Percentiles rank a stretch among this genome's conserved stretches.
Conservation (phyloP, 768 basidiomycete species). For the Hygrocybe coccinea region DNA sequence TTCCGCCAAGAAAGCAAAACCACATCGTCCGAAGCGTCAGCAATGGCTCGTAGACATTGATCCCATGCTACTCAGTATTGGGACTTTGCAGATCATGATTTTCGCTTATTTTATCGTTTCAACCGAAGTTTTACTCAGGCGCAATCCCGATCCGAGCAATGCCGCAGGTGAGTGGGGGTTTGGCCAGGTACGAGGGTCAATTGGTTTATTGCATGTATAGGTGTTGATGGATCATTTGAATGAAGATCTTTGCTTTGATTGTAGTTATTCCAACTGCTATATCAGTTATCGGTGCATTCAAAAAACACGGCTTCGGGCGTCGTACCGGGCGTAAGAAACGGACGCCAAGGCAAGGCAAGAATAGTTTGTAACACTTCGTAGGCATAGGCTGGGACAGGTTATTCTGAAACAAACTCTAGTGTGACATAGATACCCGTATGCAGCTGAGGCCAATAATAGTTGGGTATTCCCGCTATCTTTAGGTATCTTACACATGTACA, state of each 20-base stretch:
- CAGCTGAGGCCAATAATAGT: too few species aligned
- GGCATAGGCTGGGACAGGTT: too few species aligned
- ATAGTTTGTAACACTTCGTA: background rate
- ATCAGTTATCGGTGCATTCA: conserved; percentile 30
- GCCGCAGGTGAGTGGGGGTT: conserved; percentile 32
- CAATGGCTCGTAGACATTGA: conserved; percentile 33
- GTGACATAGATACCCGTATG: too few species aligned
- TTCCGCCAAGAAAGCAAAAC: background rate
- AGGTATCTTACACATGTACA: too few species aligned
- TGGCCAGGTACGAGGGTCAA: conserved; percentile 28
- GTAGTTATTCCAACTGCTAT: conserved; percentile 37
- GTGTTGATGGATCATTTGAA: background rate
- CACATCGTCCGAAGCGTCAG: conserved; percentile 14
- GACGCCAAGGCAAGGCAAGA: background rate
- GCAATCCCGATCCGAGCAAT: conserved; percentile 25
- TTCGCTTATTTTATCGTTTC: conserved; percentile 40
- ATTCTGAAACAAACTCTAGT: too few species aligned
- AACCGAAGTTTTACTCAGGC: conserved; percentile 33
- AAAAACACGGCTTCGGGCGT: conserved; percentile 28
- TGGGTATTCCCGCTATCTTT: too few species aligned
- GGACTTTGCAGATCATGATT: conserved; percentile 34
- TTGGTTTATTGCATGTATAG: background rate
- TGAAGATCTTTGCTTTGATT: conserved; percentile 38
- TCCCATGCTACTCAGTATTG: conserved; percentile 40
- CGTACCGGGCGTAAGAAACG: background rate